Evolutionary conservation across 2,329 filamentous ascomycete species (phyloP), one percentile per base, ranked within the genome.

Genomic region (Colletotrichum ledebouriae): DNA sequence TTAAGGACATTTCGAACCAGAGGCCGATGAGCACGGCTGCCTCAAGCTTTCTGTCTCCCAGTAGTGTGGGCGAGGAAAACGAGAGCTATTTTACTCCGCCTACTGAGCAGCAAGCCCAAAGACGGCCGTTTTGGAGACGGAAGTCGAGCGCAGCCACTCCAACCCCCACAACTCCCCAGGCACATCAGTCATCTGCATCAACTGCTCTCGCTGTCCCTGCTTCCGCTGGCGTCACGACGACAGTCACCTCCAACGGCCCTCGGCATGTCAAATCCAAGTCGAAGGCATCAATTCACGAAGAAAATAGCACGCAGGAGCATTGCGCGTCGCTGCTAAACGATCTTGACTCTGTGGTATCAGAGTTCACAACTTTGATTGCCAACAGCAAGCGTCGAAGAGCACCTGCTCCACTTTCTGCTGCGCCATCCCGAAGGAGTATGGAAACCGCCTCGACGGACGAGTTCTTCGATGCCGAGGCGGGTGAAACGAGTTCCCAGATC

Each of bases 401-500:
- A 62, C 85, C 86, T 6, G 78, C 81, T 12, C 84, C 90, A 6
- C 73, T 80, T 20, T 84, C 89, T 7, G 78, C 72, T 58, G 76
- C 77, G 0, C 58, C 52, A 4, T 81, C 83, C 9, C 81, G 86
- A 42, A 84, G 86, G 74, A 97, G 94, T 75, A 88, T 97, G 61
- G 94, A 97, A 70, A 97, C 94, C 0, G 86, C 90, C 34, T 86
- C 87, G 22, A 91, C 92, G 2, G 93, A 97, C 64, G 95, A 98
- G 76, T 99, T 98, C 80, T 99, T 98, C 74, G 96, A 99, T 77
- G 96, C 96, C 1, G 90, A 92, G 74, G 91, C 89, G 59, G 90
- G 87, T 15, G 87, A 87, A 72, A 83, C 80, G 25, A 82, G 82
- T 15, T 89, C 90, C 7, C 90, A 92, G 62, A 84, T 97, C 9